Base-by-base conservation (phyloP, 2,329 filamentous ascomycete genomes). In the Sporothrix humicola region DNA sequence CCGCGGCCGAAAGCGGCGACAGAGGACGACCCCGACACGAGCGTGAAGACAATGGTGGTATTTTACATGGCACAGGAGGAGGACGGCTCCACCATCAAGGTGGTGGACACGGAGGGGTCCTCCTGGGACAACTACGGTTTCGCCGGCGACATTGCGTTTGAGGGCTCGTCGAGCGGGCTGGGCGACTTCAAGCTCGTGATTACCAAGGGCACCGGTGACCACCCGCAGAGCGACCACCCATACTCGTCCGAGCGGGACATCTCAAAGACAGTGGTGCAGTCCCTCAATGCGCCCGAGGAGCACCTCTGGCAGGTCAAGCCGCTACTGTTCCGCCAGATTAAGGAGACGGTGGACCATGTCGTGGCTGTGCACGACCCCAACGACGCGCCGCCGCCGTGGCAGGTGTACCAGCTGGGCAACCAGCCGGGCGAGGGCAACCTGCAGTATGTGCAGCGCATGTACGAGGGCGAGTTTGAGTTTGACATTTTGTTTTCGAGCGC, bases 381-480 rank as follows among this genome's bases (percentile, higher is more conserved):
- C 3, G 88, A 91, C 75, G 88, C 93, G 65, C 92, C 95, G 8
- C 94, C 95, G 10, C 92, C 95, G 1, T 94, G 92, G 84, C 93
- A 96, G 80, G 87, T 95, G 0, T 98, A 97, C 81, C 93, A 93
- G 7, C 86, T 98, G 72, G 82, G 86, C 61, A 92, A 97, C 80
- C 82, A 83, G 46, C 90, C 92, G 2, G 89, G 88, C 5, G 78
- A 82, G 13, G 95, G 94, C 44, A 98, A 98, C 79, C 84, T 93
- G 15, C 95, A 99, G 76, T 84, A 97, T 56, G 87, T 98, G 17
- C 94, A 99, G 82, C 98, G 97, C 83, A 89, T 94, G 1, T 98
- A 97, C 78, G 89, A 95, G 78, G 95, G 96, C 1, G 82, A 91
- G 1, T 99, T 98, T 79, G 94, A 95, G 84, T 98, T 98, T 78